Evolutionary conservation across 2,329 filamentous ascomycete genomes (phyloP).

Genomic region (Sporothrix pallida): DNA sequence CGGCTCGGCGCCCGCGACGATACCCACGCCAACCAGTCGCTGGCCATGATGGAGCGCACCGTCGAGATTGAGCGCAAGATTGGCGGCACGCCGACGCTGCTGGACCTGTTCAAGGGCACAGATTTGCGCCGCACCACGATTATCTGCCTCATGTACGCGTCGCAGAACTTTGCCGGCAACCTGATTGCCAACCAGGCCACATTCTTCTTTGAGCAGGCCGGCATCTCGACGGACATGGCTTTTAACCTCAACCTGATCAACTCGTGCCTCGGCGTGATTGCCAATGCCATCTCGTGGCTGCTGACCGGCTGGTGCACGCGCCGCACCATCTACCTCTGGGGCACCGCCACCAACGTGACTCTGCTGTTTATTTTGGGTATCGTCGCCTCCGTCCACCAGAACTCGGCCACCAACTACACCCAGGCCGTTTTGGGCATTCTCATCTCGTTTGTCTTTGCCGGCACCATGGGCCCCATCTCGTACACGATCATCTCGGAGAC

Average conservation of each 20-base stretch:
- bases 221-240: conserved; percentile 58
- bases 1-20: conserved; percentile 48
- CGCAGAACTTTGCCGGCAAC: conserved; percentile 43
- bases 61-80: conserved; percentile 39
- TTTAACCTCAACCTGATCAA: conserved; percentile 69
- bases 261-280: conserved; percentile 59
- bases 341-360: conserved; percentile 30
- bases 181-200: conserved; percentile 31
- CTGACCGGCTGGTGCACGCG: conserved; percentile 28
- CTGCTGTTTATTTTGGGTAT: conserved; percentile 40
- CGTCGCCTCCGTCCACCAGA: conserved; percentile 50
- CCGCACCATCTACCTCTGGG: conserved; percentile 36
- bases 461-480: conserved; percentile 59
- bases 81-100: conserved; percentile 52
- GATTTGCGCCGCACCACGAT: conserved; percentile 28
- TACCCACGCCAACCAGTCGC: background rate
- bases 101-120: conserved; percentile 17
- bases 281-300: conserved; percentile 59
- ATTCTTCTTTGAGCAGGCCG: conserved; percentile 53
- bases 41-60: conserved; percentile 34
- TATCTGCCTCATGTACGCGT: conserved; percentile 59
- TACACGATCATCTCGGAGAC: conserved; percentile 49
- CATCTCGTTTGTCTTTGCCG: conserved; percentile 57
- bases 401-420: conserved; percentile 40
- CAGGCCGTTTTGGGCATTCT: conserved; percentile 30